phyloP scores from a whole-genome alignment of 116 monocot genomes.

The Phalaenopsis hybrid region DNA sequence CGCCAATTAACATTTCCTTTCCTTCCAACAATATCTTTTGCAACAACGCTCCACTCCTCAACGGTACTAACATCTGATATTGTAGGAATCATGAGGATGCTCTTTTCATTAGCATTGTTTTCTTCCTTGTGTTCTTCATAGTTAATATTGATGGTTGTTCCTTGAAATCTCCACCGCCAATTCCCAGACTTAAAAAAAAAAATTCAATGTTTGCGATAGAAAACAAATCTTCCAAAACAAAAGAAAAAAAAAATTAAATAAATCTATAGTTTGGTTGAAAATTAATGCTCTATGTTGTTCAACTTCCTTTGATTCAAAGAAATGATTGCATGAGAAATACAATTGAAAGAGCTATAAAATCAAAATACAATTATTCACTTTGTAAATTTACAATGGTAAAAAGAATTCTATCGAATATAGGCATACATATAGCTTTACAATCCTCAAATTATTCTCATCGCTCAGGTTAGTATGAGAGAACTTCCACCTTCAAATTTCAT shows the following conservation, averaged over 20 bases:
- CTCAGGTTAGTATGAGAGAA: background rate
- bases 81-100: conserved; percentile 87
- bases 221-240: background rate
- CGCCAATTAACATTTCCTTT: conserved; percentile 47
- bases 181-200: conserved; percentile 43
- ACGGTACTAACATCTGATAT: conserved; percentile 98
- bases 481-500: background rate
- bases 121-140: conserved; percentile 62
- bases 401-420: background rate
- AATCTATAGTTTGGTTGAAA: background rate
- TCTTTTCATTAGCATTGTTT: conserved; percentile 30
- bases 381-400: background rate
- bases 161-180: conserved; percentile 80
- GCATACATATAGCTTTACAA: background rate
- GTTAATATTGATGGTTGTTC: conserved; percentile 51
- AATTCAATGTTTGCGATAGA: background rate
- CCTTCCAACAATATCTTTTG: conserved; percentile 62
- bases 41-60: conserved; percentile 84
- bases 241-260: background rate
- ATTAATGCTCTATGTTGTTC: background rate
- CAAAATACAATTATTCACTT: background rate
- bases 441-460: background rate
- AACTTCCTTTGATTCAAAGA: background rate
- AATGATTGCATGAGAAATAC: background rate
- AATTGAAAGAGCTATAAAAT: too few species aligned